These are phyloP conservation scores for Pelargonium australe DNA, from an alignment of 441 rosid species.

Conservation along the genomic window DNA sequence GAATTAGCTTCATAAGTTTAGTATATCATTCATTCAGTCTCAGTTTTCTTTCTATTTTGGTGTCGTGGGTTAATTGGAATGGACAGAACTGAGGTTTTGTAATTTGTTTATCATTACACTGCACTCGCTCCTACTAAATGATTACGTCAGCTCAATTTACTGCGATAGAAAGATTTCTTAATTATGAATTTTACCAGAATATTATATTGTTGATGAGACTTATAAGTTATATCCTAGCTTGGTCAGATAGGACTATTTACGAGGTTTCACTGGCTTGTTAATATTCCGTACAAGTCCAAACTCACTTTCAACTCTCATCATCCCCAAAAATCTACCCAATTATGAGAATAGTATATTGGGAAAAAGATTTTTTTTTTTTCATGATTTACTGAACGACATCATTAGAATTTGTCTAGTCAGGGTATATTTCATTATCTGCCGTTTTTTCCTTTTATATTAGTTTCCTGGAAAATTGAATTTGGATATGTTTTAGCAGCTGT, in stretches of 20 bases:
- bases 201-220: background rate
- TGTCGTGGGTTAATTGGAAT: background rate
- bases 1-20: background rate
- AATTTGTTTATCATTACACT: background rate
- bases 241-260: background rate
- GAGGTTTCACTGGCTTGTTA: background rate
- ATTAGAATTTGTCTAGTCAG: background rate
- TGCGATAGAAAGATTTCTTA: background rate
- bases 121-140: background rate
- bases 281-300: background rate
- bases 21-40: background rate
- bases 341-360: background rate
- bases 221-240: background rate
- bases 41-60: background rate
- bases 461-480: background rate
- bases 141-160: background rate
- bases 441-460: background rate
- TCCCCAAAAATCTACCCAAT: constrained; percentile 1
- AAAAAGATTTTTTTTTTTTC: background rate
- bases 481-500: background rate
- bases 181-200: background rate
- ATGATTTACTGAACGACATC: background rate
- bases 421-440: background rate
- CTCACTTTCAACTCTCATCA: background rate
- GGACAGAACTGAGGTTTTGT: background rate